phyloP scores from a whole-genome alignment of 345 rosid genomes.

The Streptanthus diversifolius region DNA sequence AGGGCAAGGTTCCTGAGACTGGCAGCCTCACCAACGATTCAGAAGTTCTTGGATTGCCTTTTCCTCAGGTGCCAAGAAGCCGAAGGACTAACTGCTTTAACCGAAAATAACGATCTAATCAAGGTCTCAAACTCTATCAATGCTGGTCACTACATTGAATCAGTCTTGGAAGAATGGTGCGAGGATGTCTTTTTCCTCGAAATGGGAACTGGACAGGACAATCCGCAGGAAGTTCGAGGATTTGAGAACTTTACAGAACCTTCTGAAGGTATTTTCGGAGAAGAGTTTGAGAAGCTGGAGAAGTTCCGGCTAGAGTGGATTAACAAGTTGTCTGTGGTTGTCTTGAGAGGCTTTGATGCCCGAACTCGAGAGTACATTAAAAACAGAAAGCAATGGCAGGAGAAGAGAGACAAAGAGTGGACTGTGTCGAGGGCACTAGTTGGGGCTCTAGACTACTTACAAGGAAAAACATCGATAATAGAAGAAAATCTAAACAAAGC shows the following conservation, averaged over 20 bases:
- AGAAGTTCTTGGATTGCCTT: slow-evolving; percentile 58
- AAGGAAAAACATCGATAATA: slow-evolving; percentile 60
- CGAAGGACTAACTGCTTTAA: slow-evolving; percentile 86
- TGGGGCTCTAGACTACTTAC: slow-evolving; percentile 70
- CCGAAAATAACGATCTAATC: slow-evolving; percentile 69
- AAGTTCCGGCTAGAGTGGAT: slow-evolving; percentile 74
- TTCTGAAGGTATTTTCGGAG: slow-evolving; percentile 51
- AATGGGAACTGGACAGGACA: slow-evolving; percentile 47
- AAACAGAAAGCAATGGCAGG: slow-evolving; percentile 84
- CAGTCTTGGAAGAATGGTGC: slow-evolving; percentile 72
- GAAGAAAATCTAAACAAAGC: slow-evolving; percentile 55
- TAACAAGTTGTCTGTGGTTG: slow-evolving; percentile 64
- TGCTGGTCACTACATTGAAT: slow-evolving; percentile 62
- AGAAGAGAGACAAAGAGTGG: slow-evolving; percentile 66
- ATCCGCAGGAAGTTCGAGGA: slow-evolving; percentile 37
- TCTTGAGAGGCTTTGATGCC: slow-evolving; percentile 82
- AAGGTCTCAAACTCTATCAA: slow-evolving; percentile 73
- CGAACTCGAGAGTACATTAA: slow-evolving; percentile 68
- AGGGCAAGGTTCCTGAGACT: slow-evolving; percentile 74
- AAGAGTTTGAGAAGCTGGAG: slow-evolving; percentile 56
- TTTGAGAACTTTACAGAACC: slow-evolving; percentile 22
- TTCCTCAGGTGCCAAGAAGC: slow-evolving; percentile 88
- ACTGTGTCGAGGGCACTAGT: slow-evolving; percentile 59
- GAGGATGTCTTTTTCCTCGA: slow-evolving; percentile 88
- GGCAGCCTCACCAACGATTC: slow-evolving; percentile 59